Conservation (phyloP, 2,329 filamentous ascomycete species). For the Epichloe aotearoae region DNA sequence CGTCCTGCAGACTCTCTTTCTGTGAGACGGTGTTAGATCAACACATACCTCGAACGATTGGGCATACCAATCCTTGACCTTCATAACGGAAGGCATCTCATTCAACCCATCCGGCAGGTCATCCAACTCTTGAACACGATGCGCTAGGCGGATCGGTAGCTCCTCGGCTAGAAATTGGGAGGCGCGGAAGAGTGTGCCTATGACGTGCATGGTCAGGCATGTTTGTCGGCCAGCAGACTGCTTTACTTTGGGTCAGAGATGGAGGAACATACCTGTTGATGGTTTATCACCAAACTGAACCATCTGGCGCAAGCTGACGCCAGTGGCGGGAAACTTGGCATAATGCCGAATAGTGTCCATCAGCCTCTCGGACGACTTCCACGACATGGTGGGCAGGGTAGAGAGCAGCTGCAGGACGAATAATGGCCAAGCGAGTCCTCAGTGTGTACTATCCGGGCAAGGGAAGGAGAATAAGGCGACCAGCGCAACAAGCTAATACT, state of each 20-base stretch:
- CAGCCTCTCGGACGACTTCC: constrained; percentile 80
- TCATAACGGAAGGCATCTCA: constrained; percentile 93
- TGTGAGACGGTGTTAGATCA: background rate
- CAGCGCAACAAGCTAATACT: background rate
- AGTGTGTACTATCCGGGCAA: background rate
- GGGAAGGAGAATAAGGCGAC: background rate
- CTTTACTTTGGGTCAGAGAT: constrained; percentile 47
- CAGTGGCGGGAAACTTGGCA: constrained; percentile 91
- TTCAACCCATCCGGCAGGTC: constrained; percentile 90
- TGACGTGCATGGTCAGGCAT: constrained; percentile 5
- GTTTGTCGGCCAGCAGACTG: constrained; percentile 42
- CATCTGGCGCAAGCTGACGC: constrained; percentile 95
- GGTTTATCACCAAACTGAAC: constrained; percentile 95
- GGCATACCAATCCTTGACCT: constrained; percentile 95
- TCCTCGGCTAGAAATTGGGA: constrained; percentile 98
- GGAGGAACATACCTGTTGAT: constrained; percentile 57
- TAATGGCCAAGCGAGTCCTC: background rate
- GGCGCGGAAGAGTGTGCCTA: constrained; percentile 89
- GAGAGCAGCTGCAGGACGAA: background rate
- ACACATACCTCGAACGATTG: constrained; percentile 91
- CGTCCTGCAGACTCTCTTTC: background rate
- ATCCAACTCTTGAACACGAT: constrained; percentile 88
- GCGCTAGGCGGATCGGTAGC: constrained; percentile 88
- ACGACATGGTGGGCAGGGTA: constrained; percentile 55
- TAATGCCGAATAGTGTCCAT: constrained; percentile 98